Conservation (phyloP, 805 yeast genomes). For the Kluyveromyces dobzhanskii region DNA sequence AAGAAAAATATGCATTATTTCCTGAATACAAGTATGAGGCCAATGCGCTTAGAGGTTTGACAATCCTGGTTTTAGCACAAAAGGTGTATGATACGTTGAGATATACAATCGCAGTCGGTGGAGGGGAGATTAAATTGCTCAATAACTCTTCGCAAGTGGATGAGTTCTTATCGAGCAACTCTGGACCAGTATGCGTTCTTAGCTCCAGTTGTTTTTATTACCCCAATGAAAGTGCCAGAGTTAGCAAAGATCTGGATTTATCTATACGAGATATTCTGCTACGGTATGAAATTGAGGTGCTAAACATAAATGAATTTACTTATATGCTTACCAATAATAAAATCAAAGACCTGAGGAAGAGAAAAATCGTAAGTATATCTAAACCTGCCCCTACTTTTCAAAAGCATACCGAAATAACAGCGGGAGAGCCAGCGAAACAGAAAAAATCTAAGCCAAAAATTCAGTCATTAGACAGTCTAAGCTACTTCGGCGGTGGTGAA, state of each 20-base stretch:
- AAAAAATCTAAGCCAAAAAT: slow-evolving; percentile 16
- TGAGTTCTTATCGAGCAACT: neutral
- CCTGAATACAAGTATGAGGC: neutral
- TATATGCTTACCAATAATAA: neutral
- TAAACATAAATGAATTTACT: neutral
- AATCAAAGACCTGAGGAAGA: neutral
- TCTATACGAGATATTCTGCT: neutral
- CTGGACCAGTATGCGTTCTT: neutral
- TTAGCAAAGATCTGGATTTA: neutral
- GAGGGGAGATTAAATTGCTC: slow-evolving; percentile 5
- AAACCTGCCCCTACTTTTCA: too few species aligned
- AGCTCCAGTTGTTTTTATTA: slow-evolving; percentile 7
- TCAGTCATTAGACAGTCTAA: slow-evolving; percentile 29
- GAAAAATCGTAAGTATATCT: neutral
- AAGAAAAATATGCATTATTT: slow-evolving; percentile 1
- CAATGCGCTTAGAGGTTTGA: slow-evolving; percentile 1
- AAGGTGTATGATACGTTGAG: slow-evolving; percentile 6
- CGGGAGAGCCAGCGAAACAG: too few species aligned
- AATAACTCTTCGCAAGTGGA: slow-evolving; percentile 3
- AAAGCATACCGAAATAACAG: too few species aligned
- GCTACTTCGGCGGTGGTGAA: slow-evolving; percentile 31
- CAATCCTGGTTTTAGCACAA: slow-evolving; percentile 6
- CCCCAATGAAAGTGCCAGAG: too few species aligned
- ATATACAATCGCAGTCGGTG: slow-evolving; percentile 8
- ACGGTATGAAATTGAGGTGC: neutral